phyloP scores from a whole-genome alignment of 495 filamentous ascomycete species.

The Xylaria grammica region DNA sequence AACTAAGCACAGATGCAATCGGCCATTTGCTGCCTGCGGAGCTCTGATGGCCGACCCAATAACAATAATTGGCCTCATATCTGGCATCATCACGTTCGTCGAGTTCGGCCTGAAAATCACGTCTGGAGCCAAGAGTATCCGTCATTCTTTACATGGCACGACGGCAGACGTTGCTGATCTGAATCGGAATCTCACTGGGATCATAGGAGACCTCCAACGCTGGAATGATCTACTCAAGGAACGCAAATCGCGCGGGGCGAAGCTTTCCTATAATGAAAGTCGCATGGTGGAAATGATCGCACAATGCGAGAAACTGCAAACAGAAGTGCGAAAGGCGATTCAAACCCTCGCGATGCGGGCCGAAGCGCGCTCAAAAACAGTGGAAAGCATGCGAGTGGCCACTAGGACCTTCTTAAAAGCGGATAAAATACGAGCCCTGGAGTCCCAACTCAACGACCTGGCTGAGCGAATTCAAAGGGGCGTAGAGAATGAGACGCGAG shows the following conservation, averaged over 20 bases:
- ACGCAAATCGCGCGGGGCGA: not conserved
- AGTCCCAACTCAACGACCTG: not conserved
- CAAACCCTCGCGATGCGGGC: not conserved
- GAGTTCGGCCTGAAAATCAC: conserved; percentile 2
- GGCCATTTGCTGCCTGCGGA: not conserved
- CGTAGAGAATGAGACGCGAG: not conserved
- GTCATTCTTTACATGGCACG: conserved; percentile 4
- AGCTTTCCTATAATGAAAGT: not conserved
- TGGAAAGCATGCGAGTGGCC: conserved; percentile 1
- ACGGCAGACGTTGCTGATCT: not conserved
- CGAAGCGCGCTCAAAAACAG: not conserved
- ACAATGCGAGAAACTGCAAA: not conserved
- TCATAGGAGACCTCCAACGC: not conserved
- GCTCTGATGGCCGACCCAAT: not conserved
- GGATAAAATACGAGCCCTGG: conserved; percentile 1
- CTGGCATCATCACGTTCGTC: conserved; percentile 6
- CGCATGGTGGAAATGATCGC: not conserved
- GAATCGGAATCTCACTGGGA: not conserved
- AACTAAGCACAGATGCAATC: not conserved
- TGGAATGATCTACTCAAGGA: conserved; percentile 3
- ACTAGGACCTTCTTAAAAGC: not conserved
- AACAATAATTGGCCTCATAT: conserved; percentile 14
- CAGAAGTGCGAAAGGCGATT: not conserved
- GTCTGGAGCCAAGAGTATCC: conserved; percentile 2
- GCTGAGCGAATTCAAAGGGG: not conserved